Percentiles rank a stretch among this genome's conserved stretches.
phyloP scores from a whole-genome alignment of 2,329 filamentous ascomycete species.

The Alternaria brassicicola region DNA sequence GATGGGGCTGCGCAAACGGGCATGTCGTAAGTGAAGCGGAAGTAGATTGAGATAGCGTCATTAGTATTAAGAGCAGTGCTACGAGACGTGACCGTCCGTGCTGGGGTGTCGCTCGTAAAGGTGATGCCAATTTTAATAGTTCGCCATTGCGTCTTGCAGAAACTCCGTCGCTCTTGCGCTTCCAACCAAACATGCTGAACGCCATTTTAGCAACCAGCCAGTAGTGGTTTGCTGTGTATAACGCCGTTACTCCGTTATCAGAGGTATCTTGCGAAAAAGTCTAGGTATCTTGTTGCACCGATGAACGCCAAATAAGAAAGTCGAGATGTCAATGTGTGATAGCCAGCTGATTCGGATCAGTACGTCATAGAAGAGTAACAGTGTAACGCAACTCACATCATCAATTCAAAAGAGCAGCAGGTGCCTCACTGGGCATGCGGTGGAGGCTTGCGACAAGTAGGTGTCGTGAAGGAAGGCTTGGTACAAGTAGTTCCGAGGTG shows the following conservation, averaged over 20 bases:
- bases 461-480: background rate
- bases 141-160: slow-evolving; percentile 22
- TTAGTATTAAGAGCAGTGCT: slow-evolving; percentile 44
- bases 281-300: slow-evolving; percentile 10
- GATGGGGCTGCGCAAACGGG: slow-evolving; percentile 17
- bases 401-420: background rate
- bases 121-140: slow-evolving; percentile 15
- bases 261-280: slow-evolving; percentile 35
- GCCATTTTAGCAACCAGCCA: slow-evolving; percentile 16
- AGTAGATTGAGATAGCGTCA: slow-evolving; percentile 36
- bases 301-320: slow-evolving; percentile 16
- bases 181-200: slow-evolving; percentile 26
- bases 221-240: slow-evolving; percentile 20
- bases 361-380: background rate
- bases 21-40: slow-evolving; percentile 27
- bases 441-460: background rate
- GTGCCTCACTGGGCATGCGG: background rate
- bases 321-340: slow-evolving; percentile 4
- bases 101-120: slow-evolving; percentile 17
- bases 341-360: slow-evolving; percentile 5
- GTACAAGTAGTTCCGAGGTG: background rate
- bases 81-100: slow-evolving; percentile 26
- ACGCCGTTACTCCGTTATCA: slow-evolving; percentile 38
- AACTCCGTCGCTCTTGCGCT: slow-evolving; percentile 21
- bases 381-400: slow-evolving; percentile 1